These are phyloP conservation scores for Viola odorata DNA, from an alignment of 345 rosid species.

Conservation along the genomic window DNA sequence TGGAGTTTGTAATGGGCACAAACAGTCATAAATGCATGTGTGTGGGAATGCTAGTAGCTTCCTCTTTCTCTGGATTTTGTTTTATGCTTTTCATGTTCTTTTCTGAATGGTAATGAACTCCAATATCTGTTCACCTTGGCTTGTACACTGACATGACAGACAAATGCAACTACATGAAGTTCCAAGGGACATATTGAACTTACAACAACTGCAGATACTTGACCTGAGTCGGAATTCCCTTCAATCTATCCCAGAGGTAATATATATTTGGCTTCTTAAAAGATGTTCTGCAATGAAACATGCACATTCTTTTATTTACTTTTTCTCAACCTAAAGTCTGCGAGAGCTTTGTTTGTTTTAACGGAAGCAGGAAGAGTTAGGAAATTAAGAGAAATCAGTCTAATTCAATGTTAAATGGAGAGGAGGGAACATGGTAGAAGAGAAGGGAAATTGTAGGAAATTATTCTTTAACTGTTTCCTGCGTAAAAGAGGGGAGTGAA, in stretches of 20 bases:
- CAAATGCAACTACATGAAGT: conserved; percentile 60
- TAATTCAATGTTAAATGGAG: too few species aligned
- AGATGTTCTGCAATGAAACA: neutral
- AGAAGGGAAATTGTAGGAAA: too few species aligned
- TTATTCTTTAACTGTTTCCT: too few species aligned
- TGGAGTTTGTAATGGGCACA: conserved; percentile 9
- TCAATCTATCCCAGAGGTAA: conserved; percentile 65
- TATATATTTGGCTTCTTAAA: neutral
- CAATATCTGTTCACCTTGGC: conserved; percentile 10
- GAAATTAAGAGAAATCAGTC: too few species aligned
- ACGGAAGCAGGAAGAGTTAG: too few species aligned
- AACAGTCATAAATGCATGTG: neutral
- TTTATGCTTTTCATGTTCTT: neutral
- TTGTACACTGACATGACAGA: conserved; percentile 37
- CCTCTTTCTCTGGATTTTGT: neutral
- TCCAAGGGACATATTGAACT: conserved; percentile 56
- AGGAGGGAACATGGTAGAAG: too few species aligned
- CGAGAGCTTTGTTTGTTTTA: too few species aligned
- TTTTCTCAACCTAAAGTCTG: too few species aligned
- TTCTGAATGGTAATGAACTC: neutral
- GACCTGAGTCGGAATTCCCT: conserved; percentile 78
- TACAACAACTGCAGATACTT: conserved; percentile 56
- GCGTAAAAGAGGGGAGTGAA: too few species aligned
- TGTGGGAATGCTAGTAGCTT: neutral
- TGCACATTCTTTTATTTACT: too few species aligned